Evolutionary conservation across 1,284 basidiomycete species (phyloP).

Genomic region (Apiotrichum gamsii): DNA sequence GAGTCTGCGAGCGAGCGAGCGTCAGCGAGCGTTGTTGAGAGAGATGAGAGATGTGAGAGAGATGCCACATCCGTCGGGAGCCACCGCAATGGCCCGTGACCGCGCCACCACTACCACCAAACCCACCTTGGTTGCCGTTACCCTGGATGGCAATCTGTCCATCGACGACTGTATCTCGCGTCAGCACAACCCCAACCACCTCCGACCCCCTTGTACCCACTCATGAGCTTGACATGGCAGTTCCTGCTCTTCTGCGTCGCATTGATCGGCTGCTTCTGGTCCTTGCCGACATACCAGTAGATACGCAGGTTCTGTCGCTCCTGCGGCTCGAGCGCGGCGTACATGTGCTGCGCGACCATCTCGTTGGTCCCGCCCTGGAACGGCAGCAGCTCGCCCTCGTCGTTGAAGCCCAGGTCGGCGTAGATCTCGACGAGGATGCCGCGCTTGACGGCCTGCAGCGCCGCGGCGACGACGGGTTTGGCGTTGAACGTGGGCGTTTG

Average conservation of each 20-base stretch:
- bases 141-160: conserved; percentile 56
- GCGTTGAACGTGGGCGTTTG: conserved; percentile 69
- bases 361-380: conserved; percentile 69
- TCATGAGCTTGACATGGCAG: conserved; percentile 67
- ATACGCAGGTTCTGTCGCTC: conserved; percentile 55
- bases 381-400: conserved; percentile 52
- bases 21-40: no score
- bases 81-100: no score
- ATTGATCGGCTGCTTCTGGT: conserved; percentile 60
- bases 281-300: conserved; percentile 55
- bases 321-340: conserved; percentile 49
- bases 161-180: conserved; percentile 55
- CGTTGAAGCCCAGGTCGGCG: conserved; percentile 59
- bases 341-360: conserved; percentile 61
- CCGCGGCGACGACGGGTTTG: conserved; percentile 57
- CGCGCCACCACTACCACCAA: no score
- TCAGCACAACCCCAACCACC: background rate
- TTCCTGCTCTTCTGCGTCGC: conserved; percentile 60
- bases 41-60: no score
- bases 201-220: conserved; percentile 12
- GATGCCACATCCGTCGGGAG: no score
- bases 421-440: conserved; percentile 61
- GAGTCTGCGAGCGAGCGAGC: conserved; percentile 51
- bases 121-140: conserved; percentile 37
- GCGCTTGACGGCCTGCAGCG: conserved; percentile 57